Conservation (phyloP, 1,139 yeast genomes). For the Wickerhamiella infanticola region DNA sequence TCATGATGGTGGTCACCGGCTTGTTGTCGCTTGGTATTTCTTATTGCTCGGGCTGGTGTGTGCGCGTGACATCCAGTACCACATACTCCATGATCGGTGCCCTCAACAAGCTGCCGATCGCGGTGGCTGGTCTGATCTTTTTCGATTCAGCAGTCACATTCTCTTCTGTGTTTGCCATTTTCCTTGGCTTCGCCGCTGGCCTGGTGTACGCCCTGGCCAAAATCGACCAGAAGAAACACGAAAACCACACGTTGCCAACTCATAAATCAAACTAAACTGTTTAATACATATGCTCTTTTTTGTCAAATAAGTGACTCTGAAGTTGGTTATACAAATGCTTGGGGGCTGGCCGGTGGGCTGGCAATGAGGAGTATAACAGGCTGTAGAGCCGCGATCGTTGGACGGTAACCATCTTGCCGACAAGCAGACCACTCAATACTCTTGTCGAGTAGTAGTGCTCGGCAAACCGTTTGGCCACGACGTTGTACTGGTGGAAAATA, state of each 20-base stretch:
- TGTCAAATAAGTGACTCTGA: not conserved
- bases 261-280: constrained; percentile 8
- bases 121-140: constrained; percentile 82
- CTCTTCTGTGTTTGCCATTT: constrained; percentile 77
- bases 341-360: constrained; percentile 23
- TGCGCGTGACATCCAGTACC: constrained; percentile 94
- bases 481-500: constrained; percentile 35
- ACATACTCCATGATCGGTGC: constrained; percentile 99
- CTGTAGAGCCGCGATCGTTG: constrained; percentile 33
- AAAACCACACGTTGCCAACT: constrained; percentile 25
- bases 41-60: constrained; percentile 99
- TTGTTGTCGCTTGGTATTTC: constrained; percentile 91
- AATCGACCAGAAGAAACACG: constrained; percentile 50
- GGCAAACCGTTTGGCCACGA: constrained; percentile 28
- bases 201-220: constrained; percentile 88
- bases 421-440: constrained; percentile 27
- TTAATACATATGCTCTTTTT: not conserved
- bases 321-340: constrained; percentile 2
- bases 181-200: constrained; percentile 88
- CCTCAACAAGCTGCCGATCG: constrained; percentile 92
- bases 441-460: constrained; percentile 30
- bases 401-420: constrained; percentile 34
- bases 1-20: constrained; percentile 86
- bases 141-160: constrained; percentile 92
- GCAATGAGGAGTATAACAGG: constrained; percentile 36